phyloP scores from a whole-genome alignment of 140 eudicot species.

The Oenanthe javanica region DNA sequence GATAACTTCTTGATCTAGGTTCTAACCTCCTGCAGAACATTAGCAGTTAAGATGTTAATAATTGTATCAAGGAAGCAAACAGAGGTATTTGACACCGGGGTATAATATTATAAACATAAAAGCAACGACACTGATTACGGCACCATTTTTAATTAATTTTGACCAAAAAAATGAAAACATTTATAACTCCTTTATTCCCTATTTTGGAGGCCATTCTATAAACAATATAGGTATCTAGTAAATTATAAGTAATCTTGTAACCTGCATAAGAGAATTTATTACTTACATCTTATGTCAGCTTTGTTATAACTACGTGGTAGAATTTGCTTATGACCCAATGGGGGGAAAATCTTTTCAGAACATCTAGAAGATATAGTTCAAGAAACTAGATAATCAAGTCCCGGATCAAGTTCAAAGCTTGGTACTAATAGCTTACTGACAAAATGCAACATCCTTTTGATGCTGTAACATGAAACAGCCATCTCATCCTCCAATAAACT shows the following conservation, averaged over 20 bases:
- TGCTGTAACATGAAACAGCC: background rate
- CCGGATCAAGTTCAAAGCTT: background rate
- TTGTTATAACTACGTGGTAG: background rate
- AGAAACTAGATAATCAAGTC: background rate
- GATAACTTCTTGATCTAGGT: slow-evolving; percentile 85
- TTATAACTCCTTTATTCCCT: background rate
- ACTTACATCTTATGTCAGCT: background rate
- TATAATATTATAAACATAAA: background rate
- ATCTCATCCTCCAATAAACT: background rate
- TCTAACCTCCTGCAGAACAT: slow-evolving; percentile 60
- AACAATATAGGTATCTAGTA: background rate
- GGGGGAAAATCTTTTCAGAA: background rate
- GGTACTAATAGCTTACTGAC: background rate
- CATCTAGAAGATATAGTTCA: background rate
- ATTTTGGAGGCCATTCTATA: background rate
- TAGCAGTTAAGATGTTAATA: background rate
- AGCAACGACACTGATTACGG: background rate
- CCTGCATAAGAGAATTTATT: too few species aligned
- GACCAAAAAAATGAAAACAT: background rate
- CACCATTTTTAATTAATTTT: background rate
- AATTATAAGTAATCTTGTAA: background rate
- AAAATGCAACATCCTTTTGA: background rate
- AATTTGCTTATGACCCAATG: background rate
- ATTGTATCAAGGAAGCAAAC: background rate
- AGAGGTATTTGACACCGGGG: background rate